A percentile compares a stretch with the other conserved stretches of the same genome.
These are phyloP conservation scores for Huntiella moniliformis DNA, from an alignment of 2,329 filamentous ascomycete species.

Conservation along the genomic window DNA sequence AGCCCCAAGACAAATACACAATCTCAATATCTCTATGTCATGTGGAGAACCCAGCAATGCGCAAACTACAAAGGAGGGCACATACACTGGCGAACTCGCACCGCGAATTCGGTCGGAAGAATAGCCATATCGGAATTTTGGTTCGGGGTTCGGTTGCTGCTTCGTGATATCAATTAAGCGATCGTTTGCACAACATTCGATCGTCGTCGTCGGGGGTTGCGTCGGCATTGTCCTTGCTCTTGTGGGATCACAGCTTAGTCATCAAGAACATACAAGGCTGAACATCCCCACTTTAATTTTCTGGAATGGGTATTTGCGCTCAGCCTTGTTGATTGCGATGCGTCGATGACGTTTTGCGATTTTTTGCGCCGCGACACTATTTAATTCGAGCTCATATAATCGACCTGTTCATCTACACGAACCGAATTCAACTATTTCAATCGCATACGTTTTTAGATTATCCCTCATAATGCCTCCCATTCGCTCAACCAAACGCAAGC, in stretches of 20 bases:
- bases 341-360: not conserved
- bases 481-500: constrained; percentile 58
- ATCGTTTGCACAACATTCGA: not conserved
- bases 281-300: constrained; percentile 6
- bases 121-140: constrained; percentile 45
- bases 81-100: constrained; percentile 61
- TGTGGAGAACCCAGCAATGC: not conserved
- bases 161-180: no score
- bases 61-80: constrained; percentile 12
- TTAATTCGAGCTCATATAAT: no score
- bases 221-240: no score
- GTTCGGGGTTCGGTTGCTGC: no score
- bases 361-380: not conserved
- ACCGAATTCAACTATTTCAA: no score
- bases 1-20: constrained; percentile 16
- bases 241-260: no score
- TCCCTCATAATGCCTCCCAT: constrained; percentile 50
- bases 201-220: no score
- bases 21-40: not conserved
- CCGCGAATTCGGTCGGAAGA: constrained; percentile 80
- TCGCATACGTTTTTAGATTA: constrained; percentile 4
- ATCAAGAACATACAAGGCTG: constrained; percentile 1
- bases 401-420: no score
- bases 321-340: constrained; percentile 7
- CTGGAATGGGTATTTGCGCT: not conserved